These are phyloP conservation scores for Pseudoperonospora humuli DNA, from an alignment of 352 stramenopile species.

Conservation along the genomic window DNA sequence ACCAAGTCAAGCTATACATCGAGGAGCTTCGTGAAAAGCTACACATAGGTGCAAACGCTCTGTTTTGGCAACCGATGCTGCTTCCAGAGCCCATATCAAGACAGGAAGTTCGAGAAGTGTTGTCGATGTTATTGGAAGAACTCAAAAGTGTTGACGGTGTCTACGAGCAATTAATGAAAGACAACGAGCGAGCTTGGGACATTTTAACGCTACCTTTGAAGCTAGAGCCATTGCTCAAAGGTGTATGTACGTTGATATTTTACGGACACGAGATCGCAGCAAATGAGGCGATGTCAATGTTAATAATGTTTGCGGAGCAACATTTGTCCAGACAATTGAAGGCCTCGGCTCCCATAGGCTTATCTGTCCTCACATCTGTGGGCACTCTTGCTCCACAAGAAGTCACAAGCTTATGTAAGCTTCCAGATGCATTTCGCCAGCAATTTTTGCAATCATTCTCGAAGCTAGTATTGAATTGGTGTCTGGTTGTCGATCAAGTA, in stretches of 20 bases:
- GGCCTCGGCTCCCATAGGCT: constrained; percentile 1
- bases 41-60: constrained; percentile 1
- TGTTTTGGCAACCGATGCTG: constrained; percentile 23
- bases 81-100: constrained; percentile 3
- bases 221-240: constrained; percentile 21
- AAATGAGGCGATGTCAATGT: constrained; percentile 14
- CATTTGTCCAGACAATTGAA: constrained; percentile 1
- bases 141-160: constrained; percentile 15
- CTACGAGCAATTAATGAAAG: constrained; percentile 12
- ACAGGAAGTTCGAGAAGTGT: constrained; percentile 11
- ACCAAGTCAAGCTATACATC: constrained; percentile 24
- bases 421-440: constrained; percentile 6
- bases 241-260: constrained; percentile 12
- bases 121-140: constrained; percentile 17
- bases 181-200: constrained; percentile 6
- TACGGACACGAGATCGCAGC: constrained; percentile 5
- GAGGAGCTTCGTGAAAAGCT: constrained; percentile 18
- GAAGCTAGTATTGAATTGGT: constrained; percentile 9
- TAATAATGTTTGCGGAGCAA: constrained; percentile 12
- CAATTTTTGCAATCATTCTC: constrained; percentile 5
- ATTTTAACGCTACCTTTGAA: constrained; percentile 23
- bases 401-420: background rate
- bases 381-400: constrained; percentile 5
- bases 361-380: constrained; percentile 15
- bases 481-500: constrained; percentile 9